These are phyloP conservation scores for Triticum urartu DNA, from an alignment of 176 grass and related monocot genomes.

Conservation along the genomic window DNA sequence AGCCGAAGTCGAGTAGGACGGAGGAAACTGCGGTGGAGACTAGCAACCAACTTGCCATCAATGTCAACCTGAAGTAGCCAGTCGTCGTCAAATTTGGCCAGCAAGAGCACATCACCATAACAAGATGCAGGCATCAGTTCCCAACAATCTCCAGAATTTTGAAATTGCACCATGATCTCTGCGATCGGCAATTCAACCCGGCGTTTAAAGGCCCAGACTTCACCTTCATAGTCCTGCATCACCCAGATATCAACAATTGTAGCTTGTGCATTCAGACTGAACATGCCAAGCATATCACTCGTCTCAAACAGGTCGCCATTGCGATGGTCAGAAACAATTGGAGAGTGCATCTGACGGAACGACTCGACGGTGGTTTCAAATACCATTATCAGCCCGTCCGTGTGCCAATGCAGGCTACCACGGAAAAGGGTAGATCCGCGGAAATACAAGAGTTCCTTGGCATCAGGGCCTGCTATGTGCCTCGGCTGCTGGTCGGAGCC, in stretches of 20 bases:
- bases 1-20: too few species aligned
- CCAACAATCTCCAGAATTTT: too few species aligned
- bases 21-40: too few species aligned
- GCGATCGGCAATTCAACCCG: not conserved
- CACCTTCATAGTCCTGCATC: not conserved
- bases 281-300: not conserved
- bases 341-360: not conserved
- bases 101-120: too few species aligned
- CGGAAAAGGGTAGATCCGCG: not conserved
- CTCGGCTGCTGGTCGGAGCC: too few species aligned
- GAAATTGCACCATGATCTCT: not conserved
- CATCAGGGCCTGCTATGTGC: too few species aligned
- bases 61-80: too few species aligned
- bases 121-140: too few species aligned
- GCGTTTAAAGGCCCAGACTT: too few species aligned
- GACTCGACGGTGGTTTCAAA: too few species aligned
- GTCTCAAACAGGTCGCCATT: not conserved
- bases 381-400: not conserved
- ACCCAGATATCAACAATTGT: not conserved
- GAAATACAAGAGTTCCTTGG: not conserved
- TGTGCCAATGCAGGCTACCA: not conserved
- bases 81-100: too few species aligned
- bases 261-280: not conserved
- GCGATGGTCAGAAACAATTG: not conserved
- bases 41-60: too few species aligned